Evolutionary conservation across 345 rosid genomes (phyloP).

Genomic region (Euphorbia pulcherrima): DNA sequence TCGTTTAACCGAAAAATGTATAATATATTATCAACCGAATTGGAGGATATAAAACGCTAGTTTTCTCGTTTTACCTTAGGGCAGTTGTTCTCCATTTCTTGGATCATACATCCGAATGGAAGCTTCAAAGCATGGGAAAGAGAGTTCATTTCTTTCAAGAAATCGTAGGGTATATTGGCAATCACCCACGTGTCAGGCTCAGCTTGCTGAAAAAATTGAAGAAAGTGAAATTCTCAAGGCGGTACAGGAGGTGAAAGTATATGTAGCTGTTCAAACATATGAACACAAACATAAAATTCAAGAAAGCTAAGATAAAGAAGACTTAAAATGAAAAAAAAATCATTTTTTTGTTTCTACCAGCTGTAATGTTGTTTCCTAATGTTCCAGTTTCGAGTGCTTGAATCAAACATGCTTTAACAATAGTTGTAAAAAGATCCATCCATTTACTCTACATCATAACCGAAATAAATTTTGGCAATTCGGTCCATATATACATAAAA

Average conservation of each 20-base stretch:
- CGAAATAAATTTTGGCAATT: not conserved
- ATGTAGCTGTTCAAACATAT: constrained; percentile 61
- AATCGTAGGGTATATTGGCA: constrained; percentile 50
- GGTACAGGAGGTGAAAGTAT: constrained; percentile 72
- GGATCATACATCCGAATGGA: constrained; percentile 81
- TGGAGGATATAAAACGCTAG: no score
- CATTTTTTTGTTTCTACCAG: no score
- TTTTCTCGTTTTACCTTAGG: constrained; percentile 56
- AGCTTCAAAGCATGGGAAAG: constrained; percentile 47
- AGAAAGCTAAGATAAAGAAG: not conserved
- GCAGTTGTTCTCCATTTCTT: constrained; percentile 43
- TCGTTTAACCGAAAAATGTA: not conserved
- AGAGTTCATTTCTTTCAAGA: constrained; percentile 13
- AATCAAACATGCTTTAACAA: constrained; percentile 48
- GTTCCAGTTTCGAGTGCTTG: constrained; percentile 36
- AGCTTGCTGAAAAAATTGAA: constrained; percentile 53
- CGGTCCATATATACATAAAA: no score
- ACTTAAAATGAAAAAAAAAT: not conserved
- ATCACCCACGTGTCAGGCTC: constrained; percentile 58
- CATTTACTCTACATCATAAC: constrained; percentile 51
- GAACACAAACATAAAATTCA: constrained; percentile 2
- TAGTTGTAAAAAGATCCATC: constrained; percentile 58
- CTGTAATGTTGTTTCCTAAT: constrained; percentile 33
- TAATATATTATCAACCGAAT: no score
- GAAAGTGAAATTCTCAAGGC: constrained; percentile 52